Evolutionary conservation across 2,329 filamentous ascomycete species (phyloP), one percentile per base, ranked within the genome.

Genomic region (Penicillium paneum): DNA sequence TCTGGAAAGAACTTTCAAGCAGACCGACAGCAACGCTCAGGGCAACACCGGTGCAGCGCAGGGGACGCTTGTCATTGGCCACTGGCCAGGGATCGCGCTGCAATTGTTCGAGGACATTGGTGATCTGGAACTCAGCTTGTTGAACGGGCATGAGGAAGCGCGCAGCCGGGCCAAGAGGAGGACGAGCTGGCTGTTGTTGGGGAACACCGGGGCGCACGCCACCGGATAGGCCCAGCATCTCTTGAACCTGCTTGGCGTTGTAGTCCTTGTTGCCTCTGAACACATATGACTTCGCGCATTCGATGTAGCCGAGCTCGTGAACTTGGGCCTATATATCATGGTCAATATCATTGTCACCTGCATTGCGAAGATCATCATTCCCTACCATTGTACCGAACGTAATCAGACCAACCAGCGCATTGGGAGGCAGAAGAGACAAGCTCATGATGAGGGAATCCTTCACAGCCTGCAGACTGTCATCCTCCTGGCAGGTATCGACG

Each of bases 221-320:
- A 24, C 89, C 80, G 19, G 88, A 83, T 44, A 87, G 81, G 51
- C 92, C 94, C 47, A 99, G 86, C 94, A 99, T 99, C 70, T 99
- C 94, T 74, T 97, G 93, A n/a, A 99, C 91, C 72, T 97, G 92
- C 78, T 97, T 97, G 50, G 92, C 90, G n/a, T 87, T 83, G 74
- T 99, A 99, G 69, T 99, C 94, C 79, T 97, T 99, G 80, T 87
- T 97, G 36, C 94, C 94, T 53, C 93, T 86, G 82, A 99, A 99
- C 39, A 99, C 94, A 68, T 97, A 99, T 6, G 93, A 97, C 77
- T 97, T 99, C 62, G 94, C 91, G 75, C 94, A 99, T 76, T 97
- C 94, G 52, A 90, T 92, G 71, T 99, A 99, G 52, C 94, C 94
- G 64, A 99, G 90, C 76, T 99, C 94, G 72, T 99, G 94, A 17